A percentile compares a stretch with the other conserved stretches of the same genome.
These are phyloP conservation scores for Mrakia hoshinonis DNA, from an alignment of 768 basidiomycete species.

Conservation along the genomic window DNA sequence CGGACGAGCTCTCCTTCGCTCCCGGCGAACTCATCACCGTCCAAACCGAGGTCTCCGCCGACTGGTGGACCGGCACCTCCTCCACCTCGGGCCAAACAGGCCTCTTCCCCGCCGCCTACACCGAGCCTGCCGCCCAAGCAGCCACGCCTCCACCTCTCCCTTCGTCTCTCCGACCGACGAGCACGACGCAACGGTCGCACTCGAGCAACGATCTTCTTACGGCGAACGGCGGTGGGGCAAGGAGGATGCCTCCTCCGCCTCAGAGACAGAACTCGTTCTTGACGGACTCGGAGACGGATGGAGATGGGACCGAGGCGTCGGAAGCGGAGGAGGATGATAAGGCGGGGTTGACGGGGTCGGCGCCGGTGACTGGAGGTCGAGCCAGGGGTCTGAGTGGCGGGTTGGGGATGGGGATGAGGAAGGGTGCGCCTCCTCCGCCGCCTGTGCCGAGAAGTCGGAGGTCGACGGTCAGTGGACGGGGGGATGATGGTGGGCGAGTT, in stretches of 20 bases:
- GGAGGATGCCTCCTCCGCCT: neutral
- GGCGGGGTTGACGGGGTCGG: neutral
- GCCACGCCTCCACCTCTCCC: neutral
- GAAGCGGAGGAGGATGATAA: conserved; percentile 3
- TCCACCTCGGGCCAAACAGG: conserved; percentile 56
- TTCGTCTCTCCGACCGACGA: neutral
- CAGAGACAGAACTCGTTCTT: neutral
- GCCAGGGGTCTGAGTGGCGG: neutral
- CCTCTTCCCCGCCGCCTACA: conserved; percentile 71
- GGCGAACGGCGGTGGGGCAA: neutral
- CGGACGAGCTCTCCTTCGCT: conserved; percentile 69
- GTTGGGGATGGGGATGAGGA: neutral
- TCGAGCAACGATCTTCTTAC: neutral
- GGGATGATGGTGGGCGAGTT: neutral
- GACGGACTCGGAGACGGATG: neutral
- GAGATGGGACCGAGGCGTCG: neutral
- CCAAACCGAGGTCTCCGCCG: conserved; percentile 70
- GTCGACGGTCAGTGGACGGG: neutral
- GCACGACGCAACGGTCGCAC: neutral
- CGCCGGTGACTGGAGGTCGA: neutral
- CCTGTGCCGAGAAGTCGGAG: conserved; percentile 9
- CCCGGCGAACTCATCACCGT: conserved; percentile 68
- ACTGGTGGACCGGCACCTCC: conserved; percentile 79
- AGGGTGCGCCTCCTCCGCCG: conserved; percentile 10
- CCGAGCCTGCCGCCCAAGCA: conserved; percentile 31